phyloP scores from a whole-genome alignment of 1,139 yeast species.

The Scheffersomyces titani region DNA sequence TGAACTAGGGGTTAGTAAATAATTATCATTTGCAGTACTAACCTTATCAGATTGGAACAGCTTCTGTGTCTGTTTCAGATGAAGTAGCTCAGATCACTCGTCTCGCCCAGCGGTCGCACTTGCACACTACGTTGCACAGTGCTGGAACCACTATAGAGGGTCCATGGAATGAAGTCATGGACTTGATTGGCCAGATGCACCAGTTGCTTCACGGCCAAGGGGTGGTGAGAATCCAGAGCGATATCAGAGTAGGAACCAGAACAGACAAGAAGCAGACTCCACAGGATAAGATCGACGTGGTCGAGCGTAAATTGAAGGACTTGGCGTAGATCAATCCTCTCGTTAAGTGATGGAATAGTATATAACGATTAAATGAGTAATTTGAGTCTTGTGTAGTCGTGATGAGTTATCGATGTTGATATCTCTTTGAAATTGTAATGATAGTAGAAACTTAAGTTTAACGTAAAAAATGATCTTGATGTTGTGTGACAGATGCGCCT shows the following conservation, averaged over 20 bases:
- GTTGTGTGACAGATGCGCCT: too few species aligned
- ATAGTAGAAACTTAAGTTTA: too few species aligned
- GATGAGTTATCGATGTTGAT: too few species aligned
- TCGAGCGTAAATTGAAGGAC: conserved; percentile 48
- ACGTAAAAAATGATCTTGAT: too few species aligned
- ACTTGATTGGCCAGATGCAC: conserved; percentile 76
- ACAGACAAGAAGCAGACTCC: conserved; percentile 69
- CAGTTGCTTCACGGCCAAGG: conserved; percentile 69
- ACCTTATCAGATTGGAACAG: conserved; percentile 67
- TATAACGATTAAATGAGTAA: too few species aligned
- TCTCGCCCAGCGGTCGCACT: conserved; percentile 58
- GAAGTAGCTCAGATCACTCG: conserved; percentile 72
- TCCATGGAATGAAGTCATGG: conserved; percentile 88
- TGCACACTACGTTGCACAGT: conserved; percentile 74
- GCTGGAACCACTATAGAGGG: conserved; percentile 93
- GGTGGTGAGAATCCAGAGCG: conserved; percentile 77
- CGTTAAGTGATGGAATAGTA: too few species aligned
- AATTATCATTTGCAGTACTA: conserved; percentile 3
- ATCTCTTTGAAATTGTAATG: too few species aligned
- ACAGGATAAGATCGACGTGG: conserved; percentile 64
- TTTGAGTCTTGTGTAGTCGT: too few species aligned
- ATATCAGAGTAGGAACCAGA: conserved; percentile 82
- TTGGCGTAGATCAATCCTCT: not conserved
- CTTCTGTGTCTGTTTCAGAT: conserved; percentile 73
- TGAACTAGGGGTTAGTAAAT: not conserved